These are phyloP conservation scores for carrot (Daucus carota) DNA, from an alignment of 129 eudicot genomes.

Conservation along the genomic window DH1_v3.0 NC_030383.2:12131001-12131500, in stretches of 20 bases:
- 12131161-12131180: too few species aligned
- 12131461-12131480: background rate
- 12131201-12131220: constrained; percentile 14
- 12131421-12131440: background rate
- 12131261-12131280: background rate
- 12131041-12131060: background rate
- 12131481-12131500: background rate
- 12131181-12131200: constrained; percentile 6
- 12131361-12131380: too few species aligned
- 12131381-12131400: background rate
- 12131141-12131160: constrained; percentile 13
- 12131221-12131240: background rate
- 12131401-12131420: background rate
- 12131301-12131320: background rate
- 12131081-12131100: constrained; percentile 14
- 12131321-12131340: background rate
- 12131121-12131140: background rate
- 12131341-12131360: background rate
- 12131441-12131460: background rate
- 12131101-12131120: background rate
- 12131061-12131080: constrained; percentile 6
- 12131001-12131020: too few species aligned
- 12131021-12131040: too few species aligned
- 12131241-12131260: background rate
- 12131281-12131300: background rate